Base-by-base conservation (phyloP, 148 eudicot genomes). In the Talinum fruticosum region DNA sequence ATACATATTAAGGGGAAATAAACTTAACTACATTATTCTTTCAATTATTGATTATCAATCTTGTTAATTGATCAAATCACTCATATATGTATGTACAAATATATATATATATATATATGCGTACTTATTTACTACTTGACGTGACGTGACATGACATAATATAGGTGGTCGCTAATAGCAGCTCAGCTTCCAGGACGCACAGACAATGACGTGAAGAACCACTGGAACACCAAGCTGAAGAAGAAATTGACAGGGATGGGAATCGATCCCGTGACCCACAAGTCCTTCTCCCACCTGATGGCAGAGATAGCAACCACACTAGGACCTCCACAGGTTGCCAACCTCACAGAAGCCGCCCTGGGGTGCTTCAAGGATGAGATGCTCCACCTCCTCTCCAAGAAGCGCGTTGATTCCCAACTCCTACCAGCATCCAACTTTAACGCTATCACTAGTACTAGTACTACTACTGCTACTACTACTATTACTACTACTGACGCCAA, bases 161-260 rank as follows among this genome's bases (percentile, higher is more conserved):
- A n/a, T n/a, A 95, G 99, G 76, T 96, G 99, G 99, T 88, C 97
- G 5, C 82, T 93, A 5, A 96, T 95, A 10, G 99, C 99, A 34
- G 91, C 89, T n/a, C 99, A 95, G 78, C 86, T 96, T 54, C 97
- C 97, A 0, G 97, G 97, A 6, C 91, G 99, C 8, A 96, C 99
- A 0, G 97, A 96, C 81, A 96, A 93, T 67, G 99, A 96, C 37
- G 97, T 96, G 10, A 96, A 96, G 80, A 96, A 96, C 76, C 96
- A 96, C 83, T 93, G 97, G 99, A 96, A 96, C 86, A 96, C 99
- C 5, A 96, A 96, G 79, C 89, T 96, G 8, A 96, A 88, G 84
- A 96, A 96, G 89, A 96, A 91, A 83, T 88, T 96, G 7, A 88
- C 97, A 14, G 99, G 99, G 26, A 93, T 96, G 97, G 99, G 99